A percentile compares a stretch with the other conserved stretches of the same genome.
These are phyloP conservation scores for Tylopilus balloui DNA, from an alignment of 768 basidiomycete species.

Conservation along the genomic window DNA sequence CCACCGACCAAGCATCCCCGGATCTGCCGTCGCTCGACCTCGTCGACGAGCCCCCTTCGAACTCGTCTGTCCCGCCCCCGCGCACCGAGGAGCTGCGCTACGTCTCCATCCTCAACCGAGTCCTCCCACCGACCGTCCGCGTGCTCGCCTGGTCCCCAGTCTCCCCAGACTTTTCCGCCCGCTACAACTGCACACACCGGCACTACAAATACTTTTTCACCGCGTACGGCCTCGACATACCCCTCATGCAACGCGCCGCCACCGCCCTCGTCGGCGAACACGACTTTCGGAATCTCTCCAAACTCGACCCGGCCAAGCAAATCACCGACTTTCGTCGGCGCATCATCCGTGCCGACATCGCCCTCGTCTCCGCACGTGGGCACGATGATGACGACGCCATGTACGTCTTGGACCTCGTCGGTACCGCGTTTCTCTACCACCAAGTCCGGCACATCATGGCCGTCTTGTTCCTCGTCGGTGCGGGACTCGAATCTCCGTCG, in stretches of 20 bases:
- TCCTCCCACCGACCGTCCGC: conserved; percentile 87
- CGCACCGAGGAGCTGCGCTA: conserved; percentile 64
- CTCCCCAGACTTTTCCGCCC: conserved; percentile 70
- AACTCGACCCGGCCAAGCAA: conserved; percentile 88
- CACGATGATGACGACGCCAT: conserved; percentile 29
- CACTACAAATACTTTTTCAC: conserved; percentile 99
- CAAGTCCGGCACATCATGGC: conserved; percentile 96
- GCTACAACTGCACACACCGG: conserved; percentile 79
- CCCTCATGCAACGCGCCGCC: conserved; percentile 74
- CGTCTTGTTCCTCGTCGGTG: conserved; percentile 81
- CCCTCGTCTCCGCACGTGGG: conserved; percentile 32
- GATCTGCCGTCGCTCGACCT: conserved; percentile 32
- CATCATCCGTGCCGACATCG: conserved; percentile 64
- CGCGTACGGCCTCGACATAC: conserved; percentile 58
- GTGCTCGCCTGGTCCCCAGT: conserved; percentile 95
- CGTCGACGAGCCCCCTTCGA: conserved; percentile 37
- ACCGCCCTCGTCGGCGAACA: conserved; percentile 75
- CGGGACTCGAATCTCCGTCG: conserved; percentile 68
- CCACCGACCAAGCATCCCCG: background rate
- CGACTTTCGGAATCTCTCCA: conserved; percentile 95
- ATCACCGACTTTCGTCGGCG: conserved; percentile 72
- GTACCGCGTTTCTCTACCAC: conserved; percentile 89
- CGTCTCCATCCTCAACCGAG: conserved; percentile 72
- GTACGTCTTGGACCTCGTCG: conserved; percentile 80
- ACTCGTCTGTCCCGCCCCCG: conserved; percentile 24